phyloP scores from a whole-genome alignment of 116 monocot genomes.

The Cymodocea nodosa region DNA sequence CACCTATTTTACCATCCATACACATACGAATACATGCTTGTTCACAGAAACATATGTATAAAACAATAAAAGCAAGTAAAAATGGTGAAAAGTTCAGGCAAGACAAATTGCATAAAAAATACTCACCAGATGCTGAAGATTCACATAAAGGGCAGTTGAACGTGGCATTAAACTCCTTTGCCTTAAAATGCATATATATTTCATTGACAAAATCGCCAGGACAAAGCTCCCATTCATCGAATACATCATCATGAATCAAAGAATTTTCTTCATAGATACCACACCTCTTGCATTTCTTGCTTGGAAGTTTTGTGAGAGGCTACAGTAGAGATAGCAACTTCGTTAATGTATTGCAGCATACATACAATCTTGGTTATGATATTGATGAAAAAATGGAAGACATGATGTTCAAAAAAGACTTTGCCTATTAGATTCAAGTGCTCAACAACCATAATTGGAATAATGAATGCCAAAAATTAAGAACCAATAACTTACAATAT shows the following conservation, averaged over 20 bases:
- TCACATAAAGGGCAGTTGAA: slow-evolving; percentile 37
- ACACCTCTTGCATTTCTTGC: slow-evolving; percentile 60
- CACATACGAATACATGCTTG: background rate
- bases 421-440: no score
- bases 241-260: slow-evolving; percentile 32
- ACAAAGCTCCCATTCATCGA: slow-evolving; percentile 70
- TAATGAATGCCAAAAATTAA: no score
- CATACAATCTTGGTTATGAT: background rate
- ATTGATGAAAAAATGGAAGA: background rate
- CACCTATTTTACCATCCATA: no score
- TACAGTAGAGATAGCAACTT: slow-evolving; percentile 13
- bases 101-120: background rate
- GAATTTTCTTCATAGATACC: slow-evolving; percentile 45
- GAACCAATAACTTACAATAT: no score
- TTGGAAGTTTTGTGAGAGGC: slow-evolving; percentile 62
- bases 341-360: background rate
- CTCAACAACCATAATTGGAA: no score
- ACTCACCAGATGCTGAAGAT: slow-evolving; percentile 25
- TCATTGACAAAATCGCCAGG: slow-evolving; percentile 42
- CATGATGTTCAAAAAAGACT: no score
- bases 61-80: background rate
- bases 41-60: background rate
- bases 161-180: slow-evolving; percentile 60
- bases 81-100: background rate
- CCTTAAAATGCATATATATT: slow-evolving; percentile 36